These are phyloP conservation scores for Scheffersomyces insectosa DNA, from an alignment of 1,139 yeast genomes.

Conservation along the genomic window DNA sequence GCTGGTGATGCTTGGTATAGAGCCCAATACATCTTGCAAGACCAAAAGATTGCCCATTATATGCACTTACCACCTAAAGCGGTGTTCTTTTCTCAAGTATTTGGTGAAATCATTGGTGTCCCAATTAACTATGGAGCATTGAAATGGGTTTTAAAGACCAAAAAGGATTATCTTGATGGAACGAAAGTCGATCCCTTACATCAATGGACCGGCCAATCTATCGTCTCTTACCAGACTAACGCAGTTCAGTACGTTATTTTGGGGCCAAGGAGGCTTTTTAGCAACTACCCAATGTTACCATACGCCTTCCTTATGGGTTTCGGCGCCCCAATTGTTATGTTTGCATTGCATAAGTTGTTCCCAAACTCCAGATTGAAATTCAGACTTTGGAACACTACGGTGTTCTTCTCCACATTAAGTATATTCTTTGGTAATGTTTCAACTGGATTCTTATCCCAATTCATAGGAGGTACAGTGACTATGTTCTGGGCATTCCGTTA, in stretches of 20 bases:
- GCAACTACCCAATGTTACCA: slow-evolving; percentile 41
- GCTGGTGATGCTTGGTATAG: slow-evolving; percentile 58
- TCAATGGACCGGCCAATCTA: slow-evolving; percentile 54
- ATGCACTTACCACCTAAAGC: slow-evolving; percentile 48
- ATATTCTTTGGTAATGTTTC: slow-evolving; percentile 50
- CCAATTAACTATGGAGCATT: slow-evolving; percentile 50
- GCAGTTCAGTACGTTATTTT: slow-evolving; percentile 52
- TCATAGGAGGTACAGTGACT: slow-evolving; percentile 46
- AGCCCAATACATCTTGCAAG: slow-evolving; percentile 50
- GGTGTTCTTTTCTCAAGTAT: slow-evolving; percentile 49
- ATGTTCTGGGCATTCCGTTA: slow-evolving; percentile 45
- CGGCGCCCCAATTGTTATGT: slow-evolving; percentile 36
- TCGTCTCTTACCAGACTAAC: slow-evolving; percentile 43
- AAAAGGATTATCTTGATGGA: slow-evolving; percentile 41
- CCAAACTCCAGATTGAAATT: slow-evolving; percentile 26
- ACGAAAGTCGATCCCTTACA: slow-evolving; percentile 41
- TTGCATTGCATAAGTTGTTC: slow-evolving; percentile 24
- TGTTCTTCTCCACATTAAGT: slow-evolving; percentile 49
- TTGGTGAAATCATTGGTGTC: slow-evolving; percentile 52
- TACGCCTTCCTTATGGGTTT: slow-evolving; percentile 46
- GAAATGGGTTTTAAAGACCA: slow-evolving; percentile 44
- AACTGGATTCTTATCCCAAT: slow-evolving; percentile 50
- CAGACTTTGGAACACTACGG: slow-evolving; percentile 49
- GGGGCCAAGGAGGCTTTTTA: slow-evolving; percentile 47
- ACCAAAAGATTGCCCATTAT: slow-evolving; percentile 50